Conservation (phyloP, 148 eudicot genomes). For the Nepenthes gracilis region DNA sequence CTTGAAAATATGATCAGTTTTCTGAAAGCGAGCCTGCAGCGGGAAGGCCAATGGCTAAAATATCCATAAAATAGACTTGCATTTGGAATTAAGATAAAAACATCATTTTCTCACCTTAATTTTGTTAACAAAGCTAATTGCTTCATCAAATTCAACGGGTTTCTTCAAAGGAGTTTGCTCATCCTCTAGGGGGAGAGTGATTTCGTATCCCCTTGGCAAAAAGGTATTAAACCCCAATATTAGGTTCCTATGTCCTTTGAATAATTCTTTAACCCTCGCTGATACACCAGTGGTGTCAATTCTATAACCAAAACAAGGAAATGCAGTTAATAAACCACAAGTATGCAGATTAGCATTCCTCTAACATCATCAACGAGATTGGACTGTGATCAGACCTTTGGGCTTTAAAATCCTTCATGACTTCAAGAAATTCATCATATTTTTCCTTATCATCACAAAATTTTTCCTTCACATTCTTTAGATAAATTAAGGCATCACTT, state of each 20-base stretch:
- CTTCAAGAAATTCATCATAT: constrained; percentile 60
- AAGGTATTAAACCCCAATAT: constrained; percentile 73
- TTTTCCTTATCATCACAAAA: constrained; percentile 41
- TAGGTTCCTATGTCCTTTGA: constrained; percentile 56
- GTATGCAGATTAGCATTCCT: not conserved
- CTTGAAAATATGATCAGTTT: constrained; percentile 50
- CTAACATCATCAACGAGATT: not conserved
- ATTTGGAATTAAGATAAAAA: not conserved
- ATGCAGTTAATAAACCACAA: constrained; percentile 2
- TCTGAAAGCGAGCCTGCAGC: constrained; percentile 57
- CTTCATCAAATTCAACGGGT: constrained; percentile 64
- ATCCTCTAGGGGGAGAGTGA: constrained; percentile 33
- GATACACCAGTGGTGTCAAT: constrained; percentile 56
- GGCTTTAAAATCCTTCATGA: constrained; percentile 70
- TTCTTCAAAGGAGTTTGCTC: constrained; percentile 37
- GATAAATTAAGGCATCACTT: constrained; percentile 53
- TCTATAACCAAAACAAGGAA: constrained; percentile 22
- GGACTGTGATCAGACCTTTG: constrained; percentile 30
- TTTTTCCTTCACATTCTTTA: constrained; percentile 46
- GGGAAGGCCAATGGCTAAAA: constrained; percentile 7
- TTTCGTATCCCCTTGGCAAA: constrained; percentile 55
- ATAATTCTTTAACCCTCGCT: constrained; percentile 57
- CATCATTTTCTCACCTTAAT: constrained; percentile 45
- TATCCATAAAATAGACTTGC: not conserved
- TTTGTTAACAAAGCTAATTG: constrained; percentile 60